Base-by-base conservation (phyloP, 2,329 filamentous ascomycete genomes). In the Epichloe hybrida region DNA sequence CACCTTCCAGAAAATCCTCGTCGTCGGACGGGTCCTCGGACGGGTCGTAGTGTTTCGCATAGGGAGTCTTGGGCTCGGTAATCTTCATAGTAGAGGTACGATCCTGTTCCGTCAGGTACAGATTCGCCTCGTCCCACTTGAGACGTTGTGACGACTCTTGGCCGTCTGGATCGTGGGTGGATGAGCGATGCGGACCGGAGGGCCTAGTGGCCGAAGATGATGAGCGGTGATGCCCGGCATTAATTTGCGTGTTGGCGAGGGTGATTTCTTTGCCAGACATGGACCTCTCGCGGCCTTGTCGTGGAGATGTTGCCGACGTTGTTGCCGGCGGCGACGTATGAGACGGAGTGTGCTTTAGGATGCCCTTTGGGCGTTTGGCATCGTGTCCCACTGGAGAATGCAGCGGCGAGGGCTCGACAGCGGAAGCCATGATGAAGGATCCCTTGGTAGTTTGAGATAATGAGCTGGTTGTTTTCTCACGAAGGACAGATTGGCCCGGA, bases 71-170 rank as follows among this genome's bases (percentile, higher is more conserved):
- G 54, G 93, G 93, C 72, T 98, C 93, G 58, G 89, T 87, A 57
- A 98, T 98, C 76, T 97, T 98, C 93, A 98, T 98, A 53, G 90
- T 96, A 55, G 86, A 84, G 53, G 83, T 88, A 69, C 87, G 90
- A 69, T 97, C 88, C 69, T 97, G 91, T 71, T 98, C 93, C 7
- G 93, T 93, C 49, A 98, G 78, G 70, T 96, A 98, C 35, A 98
- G 78, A 64, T 98, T 98, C 44, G 88, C 93, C 72, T 98, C 93
- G 67, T 98, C 93, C 93, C 93, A 98, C 72, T 96, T 95, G 58
- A 98, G 76, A 55, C 89, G 83, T 55, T 86, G 84, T 52, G 79
- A 83, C 17, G 73, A 66, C 41, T 77, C 72, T 21, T 72, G 70
- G 53, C 70, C 65, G 49, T 63, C 67, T 53, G 61, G 65, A 48